Evolutionary conservation across 2,329 filamentous ascomycete species (phyloP), one percentile per base, ranked within the genome.

Genomic region (Pyrenochaeta sp.): DNA sequence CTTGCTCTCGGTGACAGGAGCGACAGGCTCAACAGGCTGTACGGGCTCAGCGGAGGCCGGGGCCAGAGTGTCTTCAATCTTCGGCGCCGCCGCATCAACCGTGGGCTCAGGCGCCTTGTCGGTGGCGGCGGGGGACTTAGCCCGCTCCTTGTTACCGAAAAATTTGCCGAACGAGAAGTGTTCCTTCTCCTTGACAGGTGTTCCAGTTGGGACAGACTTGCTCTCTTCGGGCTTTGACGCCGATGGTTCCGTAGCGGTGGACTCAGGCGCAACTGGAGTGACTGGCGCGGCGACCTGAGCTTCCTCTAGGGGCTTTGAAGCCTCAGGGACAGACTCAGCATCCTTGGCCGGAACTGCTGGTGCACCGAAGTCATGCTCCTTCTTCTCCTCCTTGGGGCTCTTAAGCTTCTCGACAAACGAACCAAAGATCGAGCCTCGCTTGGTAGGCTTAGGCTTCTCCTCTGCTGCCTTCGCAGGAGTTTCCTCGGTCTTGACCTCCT

Each of bases 351-450:
- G 79, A 61, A 79, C 76, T 30, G 50, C 54, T 67, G 79, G 77
- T 51, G 83, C 80, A 68, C 83, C 78, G 65, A 86, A 83, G 74
- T 91, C 89, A 69, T 87, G 84, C 64, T 89, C 89, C 78, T 90
- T 89, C 85, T 94, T 94, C 86, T 84, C 82, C 61, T 74, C 75
- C 36, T 76, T 77, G 10, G 82, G 82, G 74, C 79, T 81, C 74
- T 79, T 81, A 55, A 83, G 73, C 75, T 79, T 79, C 68, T 92
- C 90, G 80, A 85, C 86, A 76, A 91, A 88, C 73, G 88, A 89
- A 71, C 87, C 88, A 80, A 96, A 96, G 72, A 93, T 89, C 66
- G 91, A 95, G 80, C 88, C 88, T 79, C 92, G 91, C 91, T 96
- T 96, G 79, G 87, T 84, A 47, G 78, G 78, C 88, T 92, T 93